Evolutionary conservation across 805 yeast genomes (phyloP).

Genomic region (Hanseniaspora meyeri): DNA sequence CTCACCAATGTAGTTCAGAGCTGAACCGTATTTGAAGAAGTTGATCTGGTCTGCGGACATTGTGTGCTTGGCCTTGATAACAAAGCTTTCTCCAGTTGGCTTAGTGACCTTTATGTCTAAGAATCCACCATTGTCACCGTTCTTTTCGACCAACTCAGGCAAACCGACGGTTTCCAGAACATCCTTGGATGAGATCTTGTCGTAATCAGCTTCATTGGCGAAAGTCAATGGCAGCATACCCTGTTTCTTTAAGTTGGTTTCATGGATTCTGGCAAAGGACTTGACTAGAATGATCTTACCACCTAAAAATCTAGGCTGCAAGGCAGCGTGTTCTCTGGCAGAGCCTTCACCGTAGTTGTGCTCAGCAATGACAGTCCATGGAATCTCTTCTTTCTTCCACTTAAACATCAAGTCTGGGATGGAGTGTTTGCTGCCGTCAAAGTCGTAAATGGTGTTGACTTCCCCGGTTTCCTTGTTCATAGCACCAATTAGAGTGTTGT

Average conservation of each 20-base stretch:
- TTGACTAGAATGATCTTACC: conserved; percentile 80
- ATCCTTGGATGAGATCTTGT: conserved; percentile 66
- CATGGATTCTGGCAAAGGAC: conserved; percentile 96
- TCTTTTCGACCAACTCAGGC: conserved; percentile 60
- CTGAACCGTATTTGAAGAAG: conserved; percentile 94
- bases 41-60: conserved; percentile 94
- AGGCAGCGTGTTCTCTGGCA: conserved; percentile 97
- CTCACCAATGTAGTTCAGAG: conserved; percentile 80
- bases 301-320: conserved; percentile 88
- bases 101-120: conserved; percentile 63
- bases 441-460: conserved; percentile 79
- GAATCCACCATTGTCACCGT: conserved; percentile 80
- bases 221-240: conserved; percentile 93
- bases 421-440: conserved; percentile 61
- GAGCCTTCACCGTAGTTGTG: conserved; percentile 99
- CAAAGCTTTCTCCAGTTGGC: conserved; percentile 55
- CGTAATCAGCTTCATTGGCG: conserved; percentile 82
- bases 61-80: conserved; percentile 75
- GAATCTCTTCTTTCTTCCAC: conserved; percentile 75
- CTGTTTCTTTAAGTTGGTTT: conserved; percentile 94
- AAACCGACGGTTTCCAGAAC: conserved; percentile 61
- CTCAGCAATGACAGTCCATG: conserved; percentile 94
- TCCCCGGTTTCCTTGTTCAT: conserved; percentile 94
- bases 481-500: conserved; percentile 93
- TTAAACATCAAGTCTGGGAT: conserved; percentile 95